Evolutionary conservation across 2,329 filamentous ascomycete species (phyloP).

Genomic region (Exophiala sp.): DNA sequence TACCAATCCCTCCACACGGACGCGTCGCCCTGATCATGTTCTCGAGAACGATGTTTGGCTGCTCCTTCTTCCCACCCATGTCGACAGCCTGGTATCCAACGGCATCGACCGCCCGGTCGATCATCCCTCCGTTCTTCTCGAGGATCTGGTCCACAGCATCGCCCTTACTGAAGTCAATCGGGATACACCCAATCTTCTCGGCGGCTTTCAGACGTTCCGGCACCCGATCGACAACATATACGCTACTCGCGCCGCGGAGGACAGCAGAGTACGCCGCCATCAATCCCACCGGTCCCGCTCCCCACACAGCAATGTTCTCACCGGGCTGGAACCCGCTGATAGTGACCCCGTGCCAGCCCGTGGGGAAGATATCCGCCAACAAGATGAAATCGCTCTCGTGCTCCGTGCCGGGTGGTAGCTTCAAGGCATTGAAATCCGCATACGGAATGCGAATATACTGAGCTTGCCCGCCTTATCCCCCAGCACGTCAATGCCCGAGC

Average conservation of each 20-base stretch:
- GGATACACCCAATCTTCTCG: constrained; percentile 58
- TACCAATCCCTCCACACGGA: constrained; percentile 59
- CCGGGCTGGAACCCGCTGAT: constrained; percentile 40
- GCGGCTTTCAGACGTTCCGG: constrained; percentile 57
- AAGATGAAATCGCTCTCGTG: constrained; percentile 60
- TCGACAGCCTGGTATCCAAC: constrained; percentile 64
- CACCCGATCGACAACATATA: constrained; percentile 62
- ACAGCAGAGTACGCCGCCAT: constrained; percentile 64
- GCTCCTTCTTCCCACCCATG: constrained; percentile 55
- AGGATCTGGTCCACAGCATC: constrained; percentile 62
- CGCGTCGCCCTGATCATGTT: constrained; percentile 62
- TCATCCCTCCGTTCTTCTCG: constrained; percentile 56
- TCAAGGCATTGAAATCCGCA: constrained; percentile 64
- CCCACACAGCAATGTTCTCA: constrained; percentile 61
- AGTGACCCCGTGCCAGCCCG: constrained; percentile 38
- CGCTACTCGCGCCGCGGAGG: constrained; percentile 57
- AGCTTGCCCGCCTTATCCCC: constrained; percentile 53
- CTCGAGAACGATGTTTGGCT: constrained; percentile 61
- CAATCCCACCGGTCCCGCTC: constrained; percentile 61
- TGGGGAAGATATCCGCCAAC: constrained; percentile 43
- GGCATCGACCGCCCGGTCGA: constrained; percentile 62
- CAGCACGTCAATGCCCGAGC: constrained; percentile 37
- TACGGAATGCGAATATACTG: constrained; percentile 64
- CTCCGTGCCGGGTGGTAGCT: constrained; percentile 58
- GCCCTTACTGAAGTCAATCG: constrained; percentile 59